Evolutionary conservation across 1,284 basidiomycete species (phyloP).

Genomic region (Gomphus bonarii): DNA sequence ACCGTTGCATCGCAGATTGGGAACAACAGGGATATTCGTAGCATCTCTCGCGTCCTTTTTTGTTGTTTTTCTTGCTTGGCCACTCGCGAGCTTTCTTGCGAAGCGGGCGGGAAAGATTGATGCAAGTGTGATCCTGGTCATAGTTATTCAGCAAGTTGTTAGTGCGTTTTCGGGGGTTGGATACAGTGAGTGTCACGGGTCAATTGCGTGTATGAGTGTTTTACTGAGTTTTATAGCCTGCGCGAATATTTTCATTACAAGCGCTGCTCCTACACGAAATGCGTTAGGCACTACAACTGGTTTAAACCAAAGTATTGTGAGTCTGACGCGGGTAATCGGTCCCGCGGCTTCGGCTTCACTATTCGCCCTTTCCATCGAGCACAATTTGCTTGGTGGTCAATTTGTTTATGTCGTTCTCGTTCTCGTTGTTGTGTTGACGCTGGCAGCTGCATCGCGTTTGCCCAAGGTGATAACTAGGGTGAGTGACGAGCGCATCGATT

Average conservation of each 20-base stretch:
- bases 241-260: background rate
- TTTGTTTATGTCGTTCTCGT: background rate
- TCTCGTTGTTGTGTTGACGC: background rate
- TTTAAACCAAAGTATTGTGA: background rate
- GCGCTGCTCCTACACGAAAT: background rate
- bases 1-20: slow-evolving; percentile 38
- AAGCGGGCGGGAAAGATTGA: slow-evolving; percentile 15
- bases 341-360: background rate
- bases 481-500: too few species aligned
- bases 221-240: background rate
- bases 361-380: background rate
- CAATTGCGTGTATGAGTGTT: background rate
- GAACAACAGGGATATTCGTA: slow-evolving; percentile 22
- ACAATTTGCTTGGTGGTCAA: background rate
- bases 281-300: background rate
- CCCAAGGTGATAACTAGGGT: background rate
- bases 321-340: background rate
- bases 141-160: background rate
- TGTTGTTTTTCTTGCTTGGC: slow-evolving; percentile 25
- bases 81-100: slow-evolving; percentile 32
- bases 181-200: background rate
- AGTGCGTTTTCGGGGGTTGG: background rate
- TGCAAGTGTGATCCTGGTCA: background rate
- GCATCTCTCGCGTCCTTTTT: background rate
- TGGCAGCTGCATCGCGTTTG: background rate